phyloP scores from a whole-genome alignment of 2,329 filamentous ascomycete species.

The Lachnellula willkommii region DNA sequence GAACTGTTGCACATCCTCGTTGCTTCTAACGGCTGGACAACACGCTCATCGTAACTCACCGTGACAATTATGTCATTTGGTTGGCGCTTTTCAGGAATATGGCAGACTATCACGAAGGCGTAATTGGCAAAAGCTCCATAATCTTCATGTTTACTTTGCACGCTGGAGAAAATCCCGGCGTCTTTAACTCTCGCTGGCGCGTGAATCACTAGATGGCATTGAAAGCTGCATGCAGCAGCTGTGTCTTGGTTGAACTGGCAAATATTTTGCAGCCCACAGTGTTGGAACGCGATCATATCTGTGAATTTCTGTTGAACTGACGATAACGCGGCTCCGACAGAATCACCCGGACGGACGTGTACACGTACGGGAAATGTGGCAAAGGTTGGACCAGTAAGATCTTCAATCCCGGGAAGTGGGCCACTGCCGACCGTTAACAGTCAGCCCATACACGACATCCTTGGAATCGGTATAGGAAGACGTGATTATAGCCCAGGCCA shows the following conservation, averaged over 20 bases:
- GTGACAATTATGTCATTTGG: background rate
- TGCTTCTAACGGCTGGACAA: background rate
- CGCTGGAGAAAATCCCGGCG: background rate
- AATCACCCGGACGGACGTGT: slow-evolving; percentile 23
- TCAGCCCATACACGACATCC: slow-evolving; percentile 39
- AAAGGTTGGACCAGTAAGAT: slow-evolving; percentile 38
- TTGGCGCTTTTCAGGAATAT: background rate
- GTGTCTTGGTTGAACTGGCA: slow-evolving; percentile 9
- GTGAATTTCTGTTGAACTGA: slow-evolving; percentile 32
- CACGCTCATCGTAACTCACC: background rate
- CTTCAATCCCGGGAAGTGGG: slow-evolving; percentile 29
- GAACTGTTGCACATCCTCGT: slow-evolving; percentile 5
- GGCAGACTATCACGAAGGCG: background rate
- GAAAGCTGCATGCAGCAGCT: slow-evolving; percentile 9
- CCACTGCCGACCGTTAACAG: slow-evolving; percentile 37
- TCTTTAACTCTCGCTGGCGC: background rate
- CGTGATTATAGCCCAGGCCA: slow-evolving; percentile 37
- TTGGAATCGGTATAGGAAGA: slow-evolving; percentile 34
- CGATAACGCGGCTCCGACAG: background rate
- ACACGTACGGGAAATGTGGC: slow-evolving; percentile 38
- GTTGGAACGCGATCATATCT: slow-evolving; percentile 37
- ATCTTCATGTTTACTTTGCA: background rate
- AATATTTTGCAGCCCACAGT: slow-evolving; percentile 15
- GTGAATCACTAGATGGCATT: slow-evolving; percentile 12
- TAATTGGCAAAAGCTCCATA: background rate